Base-by-base conservation (phyloP, 176 grass and related monocot genomes). In the Oryza glumipatula region DNA sequence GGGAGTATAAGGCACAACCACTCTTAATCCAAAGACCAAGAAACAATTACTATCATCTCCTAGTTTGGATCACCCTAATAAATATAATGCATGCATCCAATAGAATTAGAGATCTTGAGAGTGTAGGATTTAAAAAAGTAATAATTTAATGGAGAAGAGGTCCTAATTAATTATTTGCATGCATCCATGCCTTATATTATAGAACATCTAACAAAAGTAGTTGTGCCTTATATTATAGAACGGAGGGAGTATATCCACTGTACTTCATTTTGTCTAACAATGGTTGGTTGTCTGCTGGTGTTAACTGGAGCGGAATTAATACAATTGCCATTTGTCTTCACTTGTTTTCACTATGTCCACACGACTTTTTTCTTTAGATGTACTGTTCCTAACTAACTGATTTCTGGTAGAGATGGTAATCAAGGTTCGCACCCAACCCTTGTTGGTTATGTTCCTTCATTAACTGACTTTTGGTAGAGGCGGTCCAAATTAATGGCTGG, bases 211-310 rank as follows among this genome's bases (percentile, higher is more conserved):
- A 28, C 0, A 2, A 28, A 28, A 28, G 28, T 28, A 28, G 28
- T 28, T 28, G 28, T 28, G 28, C 1, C 28, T 28, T 28, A 28
- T 28, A 28, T 28, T 28, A 28, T 28, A 0, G 1, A 28, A 28
- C 0, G 28, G 28, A 28, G 1, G 28, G 28, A 28, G 28, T 54
- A 56, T 76, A 56, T 58, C 0, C 13, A 52, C 15, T 13, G 16
- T 84, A 44, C 72, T 77, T 67, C 6, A 33, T 56, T 10, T 19
- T 47, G 49, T 51, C 35, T 23, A 51, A 76, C 70, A 36, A 78
- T 83, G 80, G 74, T 82, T 68, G 67, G 36, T n/a, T 79, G 61
- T 86, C 71, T 24, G 77, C 30, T 75, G 75, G 47, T 87, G 71
- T 33, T 83, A 67, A 82, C 68, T 69, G 38, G 28, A 79, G 52